These are phyloP conservation scores for Geotrichum aggregatum DNA, from an alignment of 1,139 yeast species.

Conservation along the genomic window DNA sequence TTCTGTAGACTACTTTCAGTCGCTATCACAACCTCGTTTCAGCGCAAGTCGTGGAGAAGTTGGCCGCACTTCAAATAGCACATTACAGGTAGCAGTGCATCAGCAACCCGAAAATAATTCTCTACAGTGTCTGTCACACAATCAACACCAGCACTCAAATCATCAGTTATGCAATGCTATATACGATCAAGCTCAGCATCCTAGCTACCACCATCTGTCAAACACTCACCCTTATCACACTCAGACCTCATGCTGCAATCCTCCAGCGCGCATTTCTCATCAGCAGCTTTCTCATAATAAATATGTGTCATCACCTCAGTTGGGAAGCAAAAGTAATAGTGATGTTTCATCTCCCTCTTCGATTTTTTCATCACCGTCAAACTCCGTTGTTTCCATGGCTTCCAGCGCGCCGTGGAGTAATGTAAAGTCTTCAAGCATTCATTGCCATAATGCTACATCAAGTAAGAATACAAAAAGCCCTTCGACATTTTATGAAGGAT, in stretches of 20 bases:
- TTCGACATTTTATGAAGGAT: background rate
- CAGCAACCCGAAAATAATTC: background rate
- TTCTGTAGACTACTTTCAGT: conserved; percentile 1
- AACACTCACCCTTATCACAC: background rate
- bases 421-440: background rate
- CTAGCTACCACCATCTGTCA: background rate
- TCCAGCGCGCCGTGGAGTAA: background rate
- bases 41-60: conserved; percentile 9
- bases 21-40: conserved; percentile 7
- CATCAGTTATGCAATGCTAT: background rate
- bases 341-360: background rate
- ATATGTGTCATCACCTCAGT: no score
- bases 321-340: background rate
- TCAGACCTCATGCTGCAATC: background rate
- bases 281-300: no score
- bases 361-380: conserved; percentile 1
- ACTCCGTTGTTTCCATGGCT: conserved; percentile 6
- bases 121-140: background rate
- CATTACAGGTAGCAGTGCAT: background rate
- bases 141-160: background rate
- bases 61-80: background rate
- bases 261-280: background rate
- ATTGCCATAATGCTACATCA: background rate
- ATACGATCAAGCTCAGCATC: background rate
- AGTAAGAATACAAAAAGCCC: background rate